Evolutionary conservation across 345 rosid genomes (phyloP).

Genomic region (Pugionium cornutum): DNA sequence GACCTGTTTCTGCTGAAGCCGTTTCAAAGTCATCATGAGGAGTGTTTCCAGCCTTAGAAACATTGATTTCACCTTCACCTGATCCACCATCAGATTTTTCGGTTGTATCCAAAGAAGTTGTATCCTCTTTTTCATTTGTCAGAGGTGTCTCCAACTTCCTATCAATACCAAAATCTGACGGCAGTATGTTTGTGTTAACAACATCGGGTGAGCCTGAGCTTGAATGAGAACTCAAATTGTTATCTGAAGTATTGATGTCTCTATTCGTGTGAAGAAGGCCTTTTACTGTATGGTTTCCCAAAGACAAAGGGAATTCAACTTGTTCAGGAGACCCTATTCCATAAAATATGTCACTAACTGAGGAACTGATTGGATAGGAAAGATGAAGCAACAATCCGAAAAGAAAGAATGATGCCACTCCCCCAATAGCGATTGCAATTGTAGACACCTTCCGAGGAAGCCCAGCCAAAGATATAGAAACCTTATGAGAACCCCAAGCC

Average conservation of each 20-base stretch:
- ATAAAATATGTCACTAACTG: slow-evolving; percentile 59
- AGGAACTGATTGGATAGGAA: slow-evolving; percentile 59
- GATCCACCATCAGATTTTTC: slow-evolving; percentile 34
- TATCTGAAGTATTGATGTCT: not conserved
- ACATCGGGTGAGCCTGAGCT: slow-evolving; percentile 1
- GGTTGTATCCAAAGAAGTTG: slow-evolving; percentile 22
- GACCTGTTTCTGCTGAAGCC: slow-evolving; percentile 56
- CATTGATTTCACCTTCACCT: slow-evolving; percentile 33
- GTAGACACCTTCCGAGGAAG: slow-evolving; percentile 71
- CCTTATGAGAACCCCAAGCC: slow-evolving; percentile 60
- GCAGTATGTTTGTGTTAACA: not conserved
- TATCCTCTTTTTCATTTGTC: slow-evolving; percentile 30
- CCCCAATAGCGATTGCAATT: slow-evolving; percentile 57
- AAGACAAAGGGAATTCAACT: slow-evolving; percentile 30
- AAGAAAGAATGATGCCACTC: slow-evolving; percentile 65
- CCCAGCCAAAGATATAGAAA: slow-evolving; percentile 40
- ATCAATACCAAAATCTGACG: slow-evolving; percentile 5
- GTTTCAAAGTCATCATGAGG: slow-evolving; percentile 29
- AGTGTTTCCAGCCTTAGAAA: slow-evolving; percentile 31
- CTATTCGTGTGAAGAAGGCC: slow-evolving; percentile 8
- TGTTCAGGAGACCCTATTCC: slow-evolving; percentile 47
- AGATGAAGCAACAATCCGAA: slow-evolving; percentile 67
- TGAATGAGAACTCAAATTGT: slow-evolving; percentile 5
- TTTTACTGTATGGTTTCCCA: slow-evolving; percentile 11
- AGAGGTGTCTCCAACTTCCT: slow-evolving; percentile 22